Evolutionary conservation across 2,329 filamentous ascomycete species (phyloP).

Genomic region (Xylaria sp.): DNA sequence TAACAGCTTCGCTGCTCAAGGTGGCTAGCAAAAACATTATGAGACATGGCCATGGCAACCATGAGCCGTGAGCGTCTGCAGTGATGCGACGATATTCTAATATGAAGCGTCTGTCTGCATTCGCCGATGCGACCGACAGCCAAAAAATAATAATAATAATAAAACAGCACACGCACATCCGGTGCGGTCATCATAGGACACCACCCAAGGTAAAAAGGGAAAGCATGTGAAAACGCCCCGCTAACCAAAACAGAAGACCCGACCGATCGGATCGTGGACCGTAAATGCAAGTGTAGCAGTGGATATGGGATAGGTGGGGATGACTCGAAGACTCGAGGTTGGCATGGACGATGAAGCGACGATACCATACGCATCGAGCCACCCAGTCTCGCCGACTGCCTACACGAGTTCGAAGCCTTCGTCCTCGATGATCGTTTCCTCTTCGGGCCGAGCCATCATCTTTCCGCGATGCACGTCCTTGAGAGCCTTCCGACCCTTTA

Average conservation of each 20-base stretch:
- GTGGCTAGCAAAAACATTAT: slow-evolving; percentile 23
- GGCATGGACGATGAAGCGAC: slow-evolving; percentile 3
- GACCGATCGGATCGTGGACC: not conserved
- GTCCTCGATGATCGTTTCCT: slow-evolving; percentile 33
- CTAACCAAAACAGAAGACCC: slow-evolving; percentile 6
- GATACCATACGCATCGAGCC: slow-evolving; percentile 8
- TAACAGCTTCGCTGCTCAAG: slow-evolving; percentile 13
- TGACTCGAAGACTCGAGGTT: not conserved
- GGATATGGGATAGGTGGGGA: not conserved
- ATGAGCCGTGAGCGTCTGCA: not conserved
- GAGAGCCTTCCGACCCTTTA: slow-evolving; percentile 41
- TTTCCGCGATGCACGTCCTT: slow-evolving; percentile 35
- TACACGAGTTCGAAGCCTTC: slow-evolving; percentile 41
- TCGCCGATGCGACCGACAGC: not conserved
- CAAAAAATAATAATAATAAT: not conserved
- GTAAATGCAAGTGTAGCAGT: slow-evolving; percentile 10
- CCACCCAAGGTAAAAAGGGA: not conserved
- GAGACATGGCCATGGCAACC: not conserved
- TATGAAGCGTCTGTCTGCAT: not conserved
- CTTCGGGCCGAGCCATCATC: slow-evolving; percentile 22
- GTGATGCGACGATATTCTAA: slow-evolving; percentile 8
- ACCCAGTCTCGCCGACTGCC: not conserved
- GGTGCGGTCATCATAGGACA: not conserved
- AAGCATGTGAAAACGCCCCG: slow-evolving; percentile 4
- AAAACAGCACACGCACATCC: not conserved